Evolutionary conservation across 2,329 filamentous ascomycete genomes (phyloP), one percentile per base, ranked within the genome.

Genomic region (Exophiala alcalophila): DNA sequence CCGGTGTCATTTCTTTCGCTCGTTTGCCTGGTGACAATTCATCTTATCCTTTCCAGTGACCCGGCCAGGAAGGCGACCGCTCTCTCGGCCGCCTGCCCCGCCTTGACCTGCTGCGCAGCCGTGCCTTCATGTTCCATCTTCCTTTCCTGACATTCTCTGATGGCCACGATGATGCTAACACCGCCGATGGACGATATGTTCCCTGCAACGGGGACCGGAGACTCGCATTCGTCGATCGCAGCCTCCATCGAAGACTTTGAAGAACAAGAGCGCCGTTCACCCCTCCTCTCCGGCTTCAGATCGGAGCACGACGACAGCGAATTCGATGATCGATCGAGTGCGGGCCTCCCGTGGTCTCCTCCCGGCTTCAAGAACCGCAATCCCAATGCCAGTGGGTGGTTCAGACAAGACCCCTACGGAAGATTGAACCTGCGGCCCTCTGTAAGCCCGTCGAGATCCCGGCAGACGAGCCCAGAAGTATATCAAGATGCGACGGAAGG

Each of bases 191-290:
- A 75, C 50, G 62, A 66, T 50, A 57, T 69, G 44, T 76, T 75
- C 58, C 71, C 77, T 60, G 74, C 78, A 61, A 42, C 33, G 11
- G 26, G 35, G 20, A 16, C 24, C 19, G 49, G 33, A 25, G 49
- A 52, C 21, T 28, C 41, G 24, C 75, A 80, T 65, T 74, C 76
- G 29, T 78, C 76, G 49, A 62, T 81, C 56, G 70, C 73, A 63
- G 77, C 73, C 41, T 80, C 76, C 44, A 72, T 81, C 53, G 75
- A 78, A 60, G 78, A 81, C 63, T 80, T 79, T 65, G 78, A 80
- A 59, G 70, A 70, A 50, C 69, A 70, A 55, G 71, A 71, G 48
- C 69, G 67, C 44, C 71, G 68, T 23, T 74, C 73, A 11, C 77
- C 76, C 12, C 61, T 73, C 38, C 76, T 77, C 47, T 70, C 71